phyloP scores from a whole-genome alignment of 1,139 yeast genomes.

The Suhomyces coccinellae region DNA sequence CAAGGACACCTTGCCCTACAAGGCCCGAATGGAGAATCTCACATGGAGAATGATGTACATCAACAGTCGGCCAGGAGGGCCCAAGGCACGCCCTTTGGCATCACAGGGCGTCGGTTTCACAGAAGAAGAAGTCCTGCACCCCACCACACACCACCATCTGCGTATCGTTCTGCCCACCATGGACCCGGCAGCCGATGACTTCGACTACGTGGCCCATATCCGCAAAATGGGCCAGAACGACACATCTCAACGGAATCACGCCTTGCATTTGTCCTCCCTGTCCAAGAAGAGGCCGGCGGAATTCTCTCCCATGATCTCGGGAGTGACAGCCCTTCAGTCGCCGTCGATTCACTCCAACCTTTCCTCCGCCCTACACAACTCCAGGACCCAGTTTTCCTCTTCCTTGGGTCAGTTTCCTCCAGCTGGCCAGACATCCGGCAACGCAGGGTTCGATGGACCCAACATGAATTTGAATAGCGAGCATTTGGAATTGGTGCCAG shows the following conservation, averaged over 20 bases:
- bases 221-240: constrained; percentile 49
- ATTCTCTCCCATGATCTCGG: constrained; percentile 32
- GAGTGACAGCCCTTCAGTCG: constrained; percentile 6
- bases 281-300: constrained; percentile 35
- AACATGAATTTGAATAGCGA: constrained; percentile 20
- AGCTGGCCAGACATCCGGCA: constrained; percentile 22
- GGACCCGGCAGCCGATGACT: constrained; percentile 53
- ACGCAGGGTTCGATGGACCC: constrained; percentile 39
- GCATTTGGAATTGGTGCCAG: constrained; percentile 7
- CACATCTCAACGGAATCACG: constrained; percentile 7
- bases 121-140: background rate
- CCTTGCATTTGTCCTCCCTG: constrained; percentile 8
- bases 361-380: constrained; percentile 17
- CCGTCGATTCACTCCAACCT: constrained; percentile 17
- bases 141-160: background rate
- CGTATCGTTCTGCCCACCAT: constrained; percentile 11
- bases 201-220: constrained; percentile 69
- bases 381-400: background rate
- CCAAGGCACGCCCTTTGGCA: background rate
- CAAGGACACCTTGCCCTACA: constrained; percentile 73
- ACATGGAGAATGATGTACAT: constrained; percentile 86
- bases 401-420: background rate
- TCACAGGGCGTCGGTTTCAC: too few species aligned
- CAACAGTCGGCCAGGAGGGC: constrained; percentile 26
- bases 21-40: constrained; percentile 73